Evolutionary conservation across 805 yeast genomes (phyloP).

Genomic region (Wickerhamomyces bovis): DNA sequence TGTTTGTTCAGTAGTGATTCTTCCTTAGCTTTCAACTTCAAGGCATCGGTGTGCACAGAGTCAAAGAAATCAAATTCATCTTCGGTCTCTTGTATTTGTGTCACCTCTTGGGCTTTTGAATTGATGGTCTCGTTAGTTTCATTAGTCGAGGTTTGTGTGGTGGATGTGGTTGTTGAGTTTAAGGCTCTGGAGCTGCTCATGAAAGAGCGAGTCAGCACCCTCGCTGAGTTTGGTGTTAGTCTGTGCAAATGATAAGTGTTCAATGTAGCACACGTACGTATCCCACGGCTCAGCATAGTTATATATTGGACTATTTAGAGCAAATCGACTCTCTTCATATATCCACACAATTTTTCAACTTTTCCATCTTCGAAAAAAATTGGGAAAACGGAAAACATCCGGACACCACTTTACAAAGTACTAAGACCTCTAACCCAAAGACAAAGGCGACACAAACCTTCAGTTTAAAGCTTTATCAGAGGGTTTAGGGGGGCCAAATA

Average conservation of each 20-base stretch:
- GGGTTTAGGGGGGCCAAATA: no score
- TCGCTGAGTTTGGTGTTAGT: neutral
- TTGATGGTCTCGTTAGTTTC: slow-evolving; percentile 6
- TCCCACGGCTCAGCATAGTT: slow-evolving; percentile 7
- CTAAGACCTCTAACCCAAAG: no score
- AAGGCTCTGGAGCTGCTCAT: slow-evolving; percentile 4
- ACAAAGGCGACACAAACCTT: no score
- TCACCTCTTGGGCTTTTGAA: neutral
- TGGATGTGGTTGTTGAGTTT: slow-evolving; percentile 6
- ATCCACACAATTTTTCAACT: neutral
- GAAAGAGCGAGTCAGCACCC: slow-evolving; percentile 5
- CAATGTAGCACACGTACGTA: slow-evolving; percentile 2
- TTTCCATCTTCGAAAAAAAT: slow-evolving; percentile 5
- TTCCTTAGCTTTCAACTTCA: slow-evolving; percentile 11
- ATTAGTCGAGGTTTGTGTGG: slow-evolving; percentile 11
- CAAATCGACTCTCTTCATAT: neutral
- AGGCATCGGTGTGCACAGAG: slow-evolving; percentile 13
- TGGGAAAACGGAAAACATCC: neutral
- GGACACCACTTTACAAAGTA: slow-evolving; percentile 2
- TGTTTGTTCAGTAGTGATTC: slow-evolving; percentile 16
- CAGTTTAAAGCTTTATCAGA: no score
- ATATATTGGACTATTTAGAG: neutral
- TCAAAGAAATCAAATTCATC: slow-evolving; percentile 16
- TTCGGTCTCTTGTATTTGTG: neutral
- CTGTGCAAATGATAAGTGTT: neutral